These are phyloP conservation scores for Gaeumannomyces sp. DNA, from an alignment of 2,329 filamentous ascomycete species.

Conservation along the genomic window DNA sequence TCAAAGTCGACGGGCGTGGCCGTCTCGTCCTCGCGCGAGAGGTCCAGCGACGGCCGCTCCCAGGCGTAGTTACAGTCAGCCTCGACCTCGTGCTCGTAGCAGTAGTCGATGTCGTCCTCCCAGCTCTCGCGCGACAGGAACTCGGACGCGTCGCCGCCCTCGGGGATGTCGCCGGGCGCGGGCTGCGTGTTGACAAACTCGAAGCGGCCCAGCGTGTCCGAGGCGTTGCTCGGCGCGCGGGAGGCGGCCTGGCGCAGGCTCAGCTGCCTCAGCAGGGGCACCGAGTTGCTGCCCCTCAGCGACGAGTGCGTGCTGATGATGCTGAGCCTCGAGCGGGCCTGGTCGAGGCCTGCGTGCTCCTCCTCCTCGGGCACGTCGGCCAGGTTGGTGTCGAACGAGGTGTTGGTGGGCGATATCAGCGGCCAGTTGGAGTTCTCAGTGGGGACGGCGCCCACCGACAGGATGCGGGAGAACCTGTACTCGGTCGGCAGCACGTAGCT, in stretches of 20 bases:
- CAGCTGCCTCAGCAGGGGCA: slow-evolving; percentile 46
- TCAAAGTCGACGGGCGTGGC: slow-evolving; percentile 20
- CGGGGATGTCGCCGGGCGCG: slow-evolving; percentile 23
- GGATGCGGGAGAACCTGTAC: slow-evolving; percentile 30
- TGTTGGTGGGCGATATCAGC: slow-evolving; percentile 30
- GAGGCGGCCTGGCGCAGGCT: slow-evolving; percentile 26
- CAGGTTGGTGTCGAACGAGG: slow-evolving; percentile 37
- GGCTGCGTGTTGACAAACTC: not conserved
- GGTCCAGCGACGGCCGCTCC: slow-evolving; percentile 51
- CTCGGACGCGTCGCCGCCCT: slow-evolving; percentile 23
- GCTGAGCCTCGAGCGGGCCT: slow-evolving; percentile 36
- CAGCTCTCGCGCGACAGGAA: slow-evolving; percentile 42
- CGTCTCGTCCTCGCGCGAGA: slow-evolving; percentile 26
- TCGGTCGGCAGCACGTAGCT: slow-evolving; percentile 15
- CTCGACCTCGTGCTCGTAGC: slow-evolving; percentile 62
- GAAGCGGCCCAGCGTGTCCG: slow-evolving; percentile 44
- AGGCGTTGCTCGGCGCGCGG: slow-evolving; percentile 38
- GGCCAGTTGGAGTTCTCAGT: slow-evolving; percentile 36
- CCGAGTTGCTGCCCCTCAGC: slow-evolving; percentile 48
- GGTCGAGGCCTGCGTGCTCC: slow-evolving; percentile 25
- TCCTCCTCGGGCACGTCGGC: slow-evolving; percentile 61
- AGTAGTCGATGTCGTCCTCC: slow-evolving; percentile 67
- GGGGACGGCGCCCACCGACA: slow-evolving; percentile 23
- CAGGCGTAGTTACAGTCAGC: slow-evolving; percentile 62
- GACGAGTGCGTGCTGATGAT: slow-evolving; percentile 43